A percentile compares a stretch with the other conserved stretches of the same genome.
Conservation (phyloP, 805 yeast genomes). For the Candida railenensis region DNA sequence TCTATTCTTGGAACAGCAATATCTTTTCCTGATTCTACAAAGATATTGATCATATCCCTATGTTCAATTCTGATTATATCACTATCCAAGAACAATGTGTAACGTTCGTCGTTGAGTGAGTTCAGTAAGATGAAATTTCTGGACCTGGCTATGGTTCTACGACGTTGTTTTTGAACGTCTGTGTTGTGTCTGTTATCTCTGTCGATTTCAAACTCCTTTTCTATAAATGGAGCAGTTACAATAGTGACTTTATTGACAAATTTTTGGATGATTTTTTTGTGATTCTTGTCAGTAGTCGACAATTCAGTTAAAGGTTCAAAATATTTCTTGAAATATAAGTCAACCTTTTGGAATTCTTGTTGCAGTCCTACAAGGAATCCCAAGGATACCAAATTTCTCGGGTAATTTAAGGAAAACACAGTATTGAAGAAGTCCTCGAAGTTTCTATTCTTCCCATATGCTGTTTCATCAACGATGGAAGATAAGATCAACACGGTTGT, state of each 20-base stretch:
- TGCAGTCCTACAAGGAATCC: constrained; percentile 32
- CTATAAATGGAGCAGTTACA: constrained; percentile 35
- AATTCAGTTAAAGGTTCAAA: constrained; percentile 11
- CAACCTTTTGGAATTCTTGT: constrained; percentile 22
- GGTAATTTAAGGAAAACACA: constrained; percentile 24
- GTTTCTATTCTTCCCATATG: constrained; percentile 36
- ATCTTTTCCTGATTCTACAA: constrained; percentile 28
- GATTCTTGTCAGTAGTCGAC: neutral
- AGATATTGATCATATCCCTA: constrained; percentile 22
- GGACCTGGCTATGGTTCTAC: constrained; percentile 35
- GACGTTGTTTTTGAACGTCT: constrained; percentile 29
- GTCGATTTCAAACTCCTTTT: constrained; percentile 15
- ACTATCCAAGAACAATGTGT: constrained; percentile 36
- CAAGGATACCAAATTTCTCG: constrained; percentile 21
- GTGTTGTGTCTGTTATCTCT: constrained; percentile 25
- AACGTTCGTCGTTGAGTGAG: constrained; percentile 27
- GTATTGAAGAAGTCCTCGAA: constrained; percentile 33
- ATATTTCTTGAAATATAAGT: constrained; percentile 15
- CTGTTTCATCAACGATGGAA: constrained; percentile 23
- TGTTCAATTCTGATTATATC: constrained; percentile 28
- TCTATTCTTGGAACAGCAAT: constrained; percentile 37
- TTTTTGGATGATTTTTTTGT: neutral
- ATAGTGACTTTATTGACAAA: constrained; percentile 21
- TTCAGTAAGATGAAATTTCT: constrained; percentile 33
- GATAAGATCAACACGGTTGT: constrained; percentile 17